phyloP scores from a whole-genome alignment of 208 protist genomes.

The Trypanosoma brucei region DNA sequence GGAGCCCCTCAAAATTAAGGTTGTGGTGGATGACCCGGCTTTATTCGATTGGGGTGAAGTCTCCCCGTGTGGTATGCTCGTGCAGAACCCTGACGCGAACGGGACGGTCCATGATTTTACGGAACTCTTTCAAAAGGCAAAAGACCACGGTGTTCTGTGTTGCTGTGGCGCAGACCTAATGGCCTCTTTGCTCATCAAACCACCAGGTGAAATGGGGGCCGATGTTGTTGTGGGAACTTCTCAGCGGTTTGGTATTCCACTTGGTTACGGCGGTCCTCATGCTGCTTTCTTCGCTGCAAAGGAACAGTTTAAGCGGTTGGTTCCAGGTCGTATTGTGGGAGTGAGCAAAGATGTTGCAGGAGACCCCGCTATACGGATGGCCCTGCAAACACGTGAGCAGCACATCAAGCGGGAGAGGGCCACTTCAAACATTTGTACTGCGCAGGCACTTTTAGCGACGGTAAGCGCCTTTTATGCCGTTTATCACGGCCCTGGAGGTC shows the following conservation, averaged over 20 bases:
- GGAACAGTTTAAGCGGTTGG: constrained; percentile 86
- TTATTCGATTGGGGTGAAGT: constrained; percentile 54
- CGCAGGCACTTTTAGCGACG: constrained; percentile 96
- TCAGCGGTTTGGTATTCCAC: constrained; percentile 95
- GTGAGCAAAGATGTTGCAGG: constrained; percentile 90
- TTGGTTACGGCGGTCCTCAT: constrained; percentile 96
- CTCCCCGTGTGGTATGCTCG: constrained; percentile 77
- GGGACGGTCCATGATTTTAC: constrained; percentile 87
- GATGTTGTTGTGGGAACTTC: constrained; percentile 92
- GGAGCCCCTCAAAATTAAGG: constrained; percentile 79
- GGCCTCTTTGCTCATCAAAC: constrained; percentile 88
- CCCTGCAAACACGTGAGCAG: constrained; percentile 98
- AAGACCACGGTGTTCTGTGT: constrained; percentile 58
- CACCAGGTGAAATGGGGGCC: constrained; percentile 92
- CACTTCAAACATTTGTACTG: constrained; percentile 97
- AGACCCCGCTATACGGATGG: constrained; percentile 93
- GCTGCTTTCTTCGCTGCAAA: constrained; percentile 95
- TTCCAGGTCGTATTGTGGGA: constrained; percentile 96
- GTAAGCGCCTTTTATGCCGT: constrained; percentile 96
- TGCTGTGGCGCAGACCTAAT: constrained; percentile 92
- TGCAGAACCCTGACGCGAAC: constrained; percentile 93
- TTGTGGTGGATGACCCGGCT: constrained; percentile 77
- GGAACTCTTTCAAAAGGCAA: constrained; percentile 52
- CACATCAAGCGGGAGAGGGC: constrained; percentile 96
- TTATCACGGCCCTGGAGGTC: constrained; percentile 96